These are phyloP conservation scores for Nitzschia putrida DNA, from an alignment of 108 stramenopile species.

Conservation along the genomic window DNA sequence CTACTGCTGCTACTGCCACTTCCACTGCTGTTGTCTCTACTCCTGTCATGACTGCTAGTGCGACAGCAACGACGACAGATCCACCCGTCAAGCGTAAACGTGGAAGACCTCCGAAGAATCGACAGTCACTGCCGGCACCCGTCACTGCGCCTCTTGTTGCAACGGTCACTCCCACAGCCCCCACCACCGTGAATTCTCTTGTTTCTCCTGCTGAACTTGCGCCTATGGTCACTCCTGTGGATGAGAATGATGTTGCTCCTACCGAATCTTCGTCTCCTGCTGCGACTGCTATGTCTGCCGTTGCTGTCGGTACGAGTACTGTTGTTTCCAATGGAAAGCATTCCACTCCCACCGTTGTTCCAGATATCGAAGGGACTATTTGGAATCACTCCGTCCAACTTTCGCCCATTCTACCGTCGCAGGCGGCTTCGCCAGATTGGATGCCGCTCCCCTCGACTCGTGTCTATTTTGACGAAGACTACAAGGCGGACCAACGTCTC, in stretches of 20 bases:
- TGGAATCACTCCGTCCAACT: constrained; percentile 28
- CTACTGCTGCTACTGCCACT: no score
- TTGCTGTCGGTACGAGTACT: no score
- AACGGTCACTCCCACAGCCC: not conserved
- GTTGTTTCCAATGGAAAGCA: no score
- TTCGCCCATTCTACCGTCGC: constrained; percentile 32
- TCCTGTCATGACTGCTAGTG: no score
- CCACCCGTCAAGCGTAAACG: constrained; percentile 29
- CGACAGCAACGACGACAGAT: no score
- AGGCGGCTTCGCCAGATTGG: constrained; percentile 14
- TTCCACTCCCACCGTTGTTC: constrained; percentile 1
- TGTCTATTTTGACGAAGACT: constrained; percentile 43
- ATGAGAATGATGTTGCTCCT: no score
- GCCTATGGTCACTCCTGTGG: no score
- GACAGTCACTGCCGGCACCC: not conserved
- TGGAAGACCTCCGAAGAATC: constrained; percentile 32
- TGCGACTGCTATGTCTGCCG: not conserved
- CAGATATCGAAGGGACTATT: constrained; percentile 32
- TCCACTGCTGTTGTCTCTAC: no score
- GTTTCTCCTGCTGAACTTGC: not conserved
- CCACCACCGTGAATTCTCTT: not conserved
- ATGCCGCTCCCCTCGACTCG: constrained; percentile 26
- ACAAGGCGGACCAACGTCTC: constrained; percentile 15
- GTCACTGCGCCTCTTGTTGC: constrained; percentile 1
- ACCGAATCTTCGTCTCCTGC: no score